A percentile compares a stretch with the other conserved stretches of the same genome.
phyloP scores from a whole-genome alignment of 495 filamentous ascomycete species.

The Tuber borchii region DNA sequence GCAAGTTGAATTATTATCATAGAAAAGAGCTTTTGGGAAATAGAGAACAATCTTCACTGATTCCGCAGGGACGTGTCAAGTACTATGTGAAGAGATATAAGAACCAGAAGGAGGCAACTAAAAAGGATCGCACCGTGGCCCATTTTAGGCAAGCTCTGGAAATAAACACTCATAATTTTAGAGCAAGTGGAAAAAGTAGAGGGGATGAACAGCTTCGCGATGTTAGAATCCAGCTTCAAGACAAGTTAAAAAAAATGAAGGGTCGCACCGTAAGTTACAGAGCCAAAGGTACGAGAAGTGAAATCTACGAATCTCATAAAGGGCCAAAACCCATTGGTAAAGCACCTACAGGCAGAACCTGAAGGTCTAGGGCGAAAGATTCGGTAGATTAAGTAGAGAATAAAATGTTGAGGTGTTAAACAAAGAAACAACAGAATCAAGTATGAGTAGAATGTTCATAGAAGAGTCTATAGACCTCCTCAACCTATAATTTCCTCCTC shows the following conservation, averaged over 20 bases:
- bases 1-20: conserved; percentile 18
- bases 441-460: too few relatives aligned
- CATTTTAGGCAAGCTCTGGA: conserved; percentile 22
- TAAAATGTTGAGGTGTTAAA: too few relatives aligned
- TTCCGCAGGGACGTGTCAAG: conserved; percentile 19
- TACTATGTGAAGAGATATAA: conserved; percentile 15
- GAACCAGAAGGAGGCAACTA: conserved; percentile 17
- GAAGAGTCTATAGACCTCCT: too few relatives aligned
- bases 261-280: conserved; percentile 11
- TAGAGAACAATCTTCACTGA: conserved; percentile 18
- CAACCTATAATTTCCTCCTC: too few relatives aligned
- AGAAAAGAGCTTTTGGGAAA: conserved; percentile 13
- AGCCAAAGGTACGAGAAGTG: conserved; percentile 13
- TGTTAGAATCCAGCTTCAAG: conserved; percentile 16
- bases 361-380: too few relatives aligned
- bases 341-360: conserved; percentile 39
- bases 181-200: conserved; percentile 54
- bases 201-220: conserved; percentile 9
- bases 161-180: conserved; percentile 38
- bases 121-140: conserved; percentile 29
- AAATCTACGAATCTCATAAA: conserved; percentile 32
- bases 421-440: too few relatives aligned
- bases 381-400: too few relatives aligned
- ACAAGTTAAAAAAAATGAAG: conserved; percentile 23
- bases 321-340: conserved; percentile 31